Evolutionary conservation across 257 asterid genomes (phyloP), one percentile per base, ranked within the genome.

Genomic region (Fraxinus excelsior): DNA sequence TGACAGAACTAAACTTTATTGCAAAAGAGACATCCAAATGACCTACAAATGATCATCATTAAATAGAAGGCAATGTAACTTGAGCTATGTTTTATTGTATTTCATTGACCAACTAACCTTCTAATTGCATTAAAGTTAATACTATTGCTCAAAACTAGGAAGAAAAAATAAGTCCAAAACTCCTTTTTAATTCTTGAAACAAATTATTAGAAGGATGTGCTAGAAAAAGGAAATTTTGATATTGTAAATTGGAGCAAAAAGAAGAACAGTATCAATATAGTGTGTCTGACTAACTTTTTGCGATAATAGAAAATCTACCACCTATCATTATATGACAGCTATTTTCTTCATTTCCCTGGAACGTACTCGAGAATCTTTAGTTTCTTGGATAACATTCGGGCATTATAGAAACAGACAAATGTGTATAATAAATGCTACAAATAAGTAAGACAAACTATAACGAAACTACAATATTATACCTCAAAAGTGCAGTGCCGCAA

Each of bases 401-500:
- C 23, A 32, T 72, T 49, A 78, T 64, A 10, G n/a, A 62, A 5
- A 66, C 72, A 64, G 19, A 60, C 72, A 64, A 32, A 73, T 18
- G 64, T 3, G 25, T 7, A 53, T 34, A 32, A 12, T 18, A 73
- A 6, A 74, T 31, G 49, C 66, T 10, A 44, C 76, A 62, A 51
- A 51, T 44, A 42, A 7, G 25, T 12, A 62, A 28, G 53, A 5
- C 19, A 46, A 71, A 32, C 31, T 40, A 2, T 10, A 40, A 40
- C 16, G 68, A 11, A 62, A 62, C 28, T 25, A 26, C 28, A 62
- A 23, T 62, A 11, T 11, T 10, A 31, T 77, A 93, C 99, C 99
- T 93, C 77, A 96, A 88, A 82, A 96, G 97, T 70, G 92, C 99
- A 80, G 99, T 91, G 75, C 99, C 99, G 68, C 99, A 96, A 71